Percentiles rank a stretch among this genome's conserved stretches.
phyloP scores from a whole-genome alignment of 768 basidiomycete species.

The Tephrocybe rancida region DNA sequence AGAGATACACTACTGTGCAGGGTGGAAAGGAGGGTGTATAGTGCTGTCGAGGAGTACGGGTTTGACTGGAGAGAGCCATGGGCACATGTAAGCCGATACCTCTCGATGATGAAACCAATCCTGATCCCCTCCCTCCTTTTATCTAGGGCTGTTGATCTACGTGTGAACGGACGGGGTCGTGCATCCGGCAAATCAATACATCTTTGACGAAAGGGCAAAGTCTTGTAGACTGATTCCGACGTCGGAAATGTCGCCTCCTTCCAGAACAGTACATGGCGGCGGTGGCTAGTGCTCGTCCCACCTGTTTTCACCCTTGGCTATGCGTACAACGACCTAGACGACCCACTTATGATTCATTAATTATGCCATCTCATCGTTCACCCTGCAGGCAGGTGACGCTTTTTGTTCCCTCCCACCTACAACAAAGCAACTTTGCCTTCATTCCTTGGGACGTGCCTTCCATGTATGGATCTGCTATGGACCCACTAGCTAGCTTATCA shows the following conservation, averaged over 20 bases:
- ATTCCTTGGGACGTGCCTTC: background rate
- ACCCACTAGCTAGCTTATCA: background rate
- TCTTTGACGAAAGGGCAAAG: background rate
- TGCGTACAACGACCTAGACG: no score
- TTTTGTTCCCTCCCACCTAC: no score
- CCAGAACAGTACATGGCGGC: background rate
- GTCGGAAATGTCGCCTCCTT: background rate
- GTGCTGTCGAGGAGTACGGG: constrained; percentile 19
- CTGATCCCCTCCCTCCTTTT: no score
- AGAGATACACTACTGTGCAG: constrained; percentile 5
- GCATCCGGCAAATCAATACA: no score
- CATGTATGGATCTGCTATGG: background rate
- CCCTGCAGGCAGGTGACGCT: no score
- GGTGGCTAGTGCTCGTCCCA: no score
- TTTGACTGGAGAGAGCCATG: constrained; percentile 9
- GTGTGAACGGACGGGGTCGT: no score
- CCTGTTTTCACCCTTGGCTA: no score
- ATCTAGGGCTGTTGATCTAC: no score
- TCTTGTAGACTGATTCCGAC: background rate
- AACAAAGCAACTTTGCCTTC: background rate
- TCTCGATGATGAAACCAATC: background rate
- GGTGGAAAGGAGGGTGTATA: constrained; percentile 12
- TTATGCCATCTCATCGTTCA: no score
- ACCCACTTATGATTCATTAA: no score
- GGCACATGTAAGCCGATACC: background rate